Base-by-base conservation (phyloP, 2,329 filamentous ascomycete species). In the Aspergillus piperis region DNA sequence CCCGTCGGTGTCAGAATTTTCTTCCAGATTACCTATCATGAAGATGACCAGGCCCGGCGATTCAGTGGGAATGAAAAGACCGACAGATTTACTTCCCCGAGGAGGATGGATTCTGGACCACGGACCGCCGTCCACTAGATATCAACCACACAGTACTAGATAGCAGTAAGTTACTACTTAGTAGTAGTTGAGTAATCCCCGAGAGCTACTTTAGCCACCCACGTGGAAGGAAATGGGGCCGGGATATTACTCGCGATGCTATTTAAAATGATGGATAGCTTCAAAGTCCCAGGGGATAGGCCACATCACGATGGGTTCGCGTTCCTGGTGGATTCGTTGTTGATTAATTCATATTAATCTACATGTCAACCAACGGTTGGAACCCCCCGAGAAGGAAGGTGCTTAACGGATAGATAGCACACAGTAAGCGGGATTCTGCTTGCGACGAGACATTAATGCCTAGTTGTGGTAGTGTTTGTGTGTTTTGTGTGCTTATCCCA, bases 211-310 rank as follows among this genome's bases (percentile, higher is more conserved):
- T 36, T 36, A 54, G 48, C 41, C 23, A 49, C 41, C 61, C 61
- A 64, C 62, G 62, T 64, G 62, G 62, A 54, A 63, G 51, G 53
- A 42, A 57, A 58, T 39, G 56, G 57, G 56, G 25, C 47, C 57
- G 55, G 62, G 42, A 38, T 15, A 59, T 54, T 44, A 32, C 25
- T 49, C 15, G 27, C 39, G 32, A 36, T 36, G 32, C 39, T 19
- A n/a, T 42, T 42, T n/a, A 17, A 19, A 17, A 42, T 42, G 39
- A 42, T 42, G 39, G 15, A 19, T 42, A 7, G n/a, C n/a, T 23
- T 44, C 17, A 23, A 15, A 44, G 19, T 19, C 17, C 15, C 15
- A 19, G n/a, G n/a, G 15, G 39, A 42, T 42, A 42, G 44, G 44
- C 11, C 44, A 23, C 21, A 15, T 23, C 21, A 19, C 3, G 47